These are phyloP conservation scores for Curvularia eragrostidis DNA, from an alignment of 2,329 filamentous ascomycete species.

Conservation along the genomic window DNA sequence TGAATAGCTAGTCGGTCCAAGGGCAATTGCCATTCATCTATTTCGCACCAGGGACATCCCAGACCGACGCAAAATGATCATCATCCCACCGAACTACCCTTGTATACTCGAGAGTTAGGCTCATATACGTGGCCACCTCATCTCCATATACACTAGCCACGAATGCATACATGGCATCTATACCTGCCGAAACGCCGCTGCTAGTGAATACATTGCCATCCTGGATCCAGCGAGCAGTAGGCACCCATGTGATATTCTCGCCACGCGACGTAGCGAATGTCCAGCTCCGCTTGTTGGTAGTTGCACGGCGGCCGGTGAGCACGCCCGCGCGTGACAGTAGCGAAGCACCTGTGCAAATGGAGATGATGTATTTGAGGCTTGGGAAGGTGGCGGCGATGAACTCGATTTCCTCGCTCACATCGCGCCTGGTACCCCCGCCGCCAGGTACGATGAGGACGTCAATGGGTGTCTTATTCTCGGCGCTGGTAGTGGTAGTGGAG, in stretches of 20 bases:
- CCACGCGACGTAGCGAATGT: slow-evolving; percentile 54
- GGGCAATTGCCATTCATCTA: not conserved
- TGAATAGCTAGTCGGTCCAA: not conserved
- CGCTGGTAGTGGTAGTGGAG: not conserved
- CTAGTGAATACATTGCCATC: slow-evolving; percentile 72
- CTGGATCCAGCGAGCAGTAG: slow-evolving; percentile 63
- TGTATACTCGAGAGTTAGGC: slow-evolving; percentile 62
- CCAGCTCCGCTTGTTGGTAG: slow-evolving; percentile 70
- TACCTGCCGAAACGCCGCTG: slow-evolving; percentile 68
- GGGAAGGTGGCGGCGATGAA: slow-evolving; percentile 60
- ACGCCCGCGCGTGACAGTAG: slow-evolving; percentile 66
- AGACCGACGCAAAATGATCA: slow-evolving; percentile 62
- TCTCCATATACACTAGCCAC: slow-evolving; percentile 61
- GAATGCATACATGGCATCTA: slow-evolving; percentile 66
- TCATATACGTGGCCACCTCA: slow-evolving; percentile 57
- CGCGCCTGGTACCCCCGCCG: slow-evolving; percentile 58
- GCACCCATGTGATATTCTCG: slow-evolving; percentile 62
- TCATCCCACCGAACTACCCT: slow-evolving; percentile 56
- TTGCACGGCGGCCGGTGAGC: slow-evolving; percentile 65
- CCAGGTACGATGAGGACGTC: slow-evolving; percentile 72
- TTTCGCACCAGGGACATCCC: slow-evolving; percentile 25
- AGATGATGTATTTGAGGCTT: slow-evolving; percentile 61
- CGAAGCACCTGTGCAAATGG: slow-evolving; percentile 70
- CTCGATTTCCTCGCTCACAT: slow-evolving; percentile 50
- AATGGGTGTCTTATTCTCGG: slow-evolving; percentile 44